These are phyloP conservation scores for Aphanomyces stellatus DNA, from an alignment of 352 stramenopile species.

Conservation along the genomic window DNA sequence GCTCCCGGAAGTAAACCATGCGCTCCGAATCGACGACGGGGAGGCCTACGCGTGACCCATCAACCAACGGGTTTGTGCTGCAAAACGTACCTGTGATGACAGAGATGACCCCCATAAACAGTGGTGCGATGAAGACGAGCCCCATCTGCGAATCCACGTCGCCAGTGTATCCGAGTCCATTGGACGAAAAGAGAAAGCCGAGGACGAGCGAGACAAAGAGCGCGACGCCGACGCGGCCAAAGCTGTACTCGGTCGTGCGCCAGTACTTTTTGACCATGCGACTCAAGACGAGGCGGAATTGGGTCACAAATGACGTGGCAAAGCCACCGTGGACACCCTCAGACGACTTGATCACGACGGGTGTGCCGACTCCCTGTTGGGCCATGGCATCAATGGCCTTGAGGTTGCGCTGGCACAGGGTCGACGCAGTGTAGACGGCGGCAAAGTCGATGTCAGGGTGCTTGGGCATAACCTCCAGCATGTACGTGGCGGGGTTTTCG, in stretches of 20 bases:
- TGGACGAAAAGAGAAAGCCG: neutral
- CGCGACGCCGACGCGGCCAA: neutral
- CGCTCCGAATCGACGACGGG: conserved; percentile 17
- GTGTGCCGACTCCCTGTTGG: neutral
- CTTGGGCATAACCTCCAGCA: conserved; percentile 10
- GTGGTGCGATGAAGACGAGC: conserved; percentile 14
- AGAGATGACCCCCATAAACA: conserved; percentile 17
- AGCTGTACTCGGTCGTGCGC: conserved; percentile 1
- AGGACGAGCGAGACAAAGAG: conserved; percentile 16
- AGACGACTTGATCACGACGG: neutral
- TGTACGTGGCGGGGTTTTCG: conserved; percentile 21
- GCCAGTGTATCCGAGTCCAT: neutral
- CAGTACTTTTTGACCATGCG: conserved; percentile 7
- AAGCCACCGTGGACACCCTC: neutral
- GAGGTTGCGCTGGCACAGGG: neutral
- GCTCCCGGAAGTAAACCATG: conserved; percentile 18
- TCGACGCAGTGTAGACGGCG: neutral
- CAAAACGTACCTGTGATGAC: conserved; percentile 6
- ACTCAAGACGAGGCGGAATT: conserved; percentile 3
- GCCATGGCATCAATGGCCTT: conserved; percentile 1
- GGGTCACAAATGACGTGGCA: neutral
- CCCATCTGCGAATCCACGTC: conserved; percentile 14
- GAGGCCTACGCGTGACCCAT: neutral
- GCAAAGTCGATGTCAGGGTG: neutral
- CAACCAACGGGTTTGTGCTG: neutral